A percentile compares a stretch with the other conserved stretches of the same genome.
Evolutionary conservation across 139 green algal species (phyloP).

Genomic region (Mychonastes homosphaera): DNA sequence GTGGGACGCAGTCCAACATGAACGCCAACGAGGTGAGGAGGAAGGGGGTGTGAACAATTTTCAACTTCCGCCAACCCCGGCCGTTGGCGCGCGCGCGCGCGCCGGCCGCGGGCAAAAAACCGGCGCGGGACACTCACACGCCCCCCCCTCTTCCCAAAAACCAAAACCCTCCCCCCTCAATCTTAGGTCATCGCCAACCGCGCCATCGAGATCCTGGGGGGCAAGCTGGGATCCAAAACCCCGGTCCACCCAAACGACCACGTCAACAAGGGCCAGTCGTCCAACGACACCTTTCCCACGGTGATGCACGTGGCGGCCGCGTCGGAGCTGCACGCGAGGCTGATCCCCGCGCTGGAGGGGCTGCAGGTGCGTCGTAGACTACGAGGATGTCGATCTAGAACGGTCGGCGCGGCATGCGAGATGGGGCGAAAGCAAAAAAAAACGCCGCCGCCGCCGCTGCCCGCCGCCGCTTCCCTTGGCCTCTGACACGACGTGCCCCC

Average conservation of each 20-base stretch:
- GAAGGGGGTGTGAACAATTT: neutral
- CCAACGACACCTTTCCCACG: slow-evolving; percentile 94
- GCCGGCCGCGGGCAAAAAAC: no score
- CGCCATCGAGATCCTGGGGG: slow-evolving; percentile 78
- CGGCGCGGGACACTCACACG: no score
- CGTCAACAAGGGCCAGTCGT: slow-evolving; percentile 90
- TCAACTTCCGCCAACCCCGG: no score
- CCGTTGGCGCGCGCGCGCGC: no score
- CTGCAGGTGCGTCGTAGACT: slow-evolving; percentile 46
- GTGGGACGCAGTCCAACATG: slow-evolving; percentile 94
- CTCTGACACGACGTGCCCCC: neutral
- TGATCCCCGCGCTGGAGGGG: slow-evolving; percentile 65
- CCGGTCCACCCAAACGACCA: slow-evolving; percentile 94
- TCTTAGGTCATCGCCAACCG: slow-evolving; percentile 14
- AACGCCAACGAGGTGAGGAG: slow-evolving; percentile 88
- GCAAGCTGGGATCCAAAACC: slow-evolving; percentile 65
- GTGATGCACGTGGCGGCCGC: slow-evolving; percentile 92
- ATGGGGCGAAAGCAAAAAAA: no score
- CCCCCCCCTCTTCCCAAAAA: no score
- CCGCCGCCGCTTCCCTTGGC: neutral
- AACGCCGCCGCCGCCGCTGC: no score
- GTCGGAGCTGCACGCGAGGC: slow-evolving; percentile 40
- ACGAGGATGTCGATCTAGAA: no score
- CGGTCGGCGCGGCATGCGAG: no score
- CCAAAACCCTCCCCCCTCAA: neutral